These are phyloP conservation scores for Calonectria pseudoturangicola DNA, from an alignment of 2,329 filamentous ascomycete species.

Conservation along the genomic window DNA sequence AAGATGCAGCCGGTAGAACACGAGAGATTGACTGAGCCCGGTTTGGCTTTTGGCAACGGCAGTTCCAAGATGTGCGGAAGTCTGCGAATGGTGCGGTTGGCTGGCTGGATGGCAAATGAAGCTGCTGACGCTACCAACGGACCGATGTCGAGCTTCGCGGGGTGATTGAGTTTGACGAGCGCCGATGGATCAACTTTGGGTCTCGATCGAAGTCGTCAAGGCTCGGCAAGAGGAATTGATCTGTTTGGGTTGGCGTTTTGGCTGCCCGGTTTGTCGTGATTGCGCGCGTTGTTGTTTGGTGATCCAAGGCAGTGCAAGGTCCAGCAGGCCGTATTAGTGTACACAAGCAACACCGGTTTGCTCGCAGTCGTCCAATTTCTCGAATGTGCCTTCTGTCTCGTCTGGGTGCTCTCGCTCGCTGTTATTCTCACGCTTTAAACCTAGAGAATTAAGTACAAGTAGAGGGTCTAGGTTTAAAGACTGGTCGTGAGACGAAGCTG, in stretches of 20 bases:
- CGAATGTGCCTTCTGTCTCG: background rate
- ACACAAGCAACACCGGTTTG: background rate
- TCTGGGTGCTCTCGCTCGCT: constrained; percentile 16
- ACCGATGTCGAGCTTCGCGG: background rate
- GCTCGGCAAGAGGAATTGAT: background rate
- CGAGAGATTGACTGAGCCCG: constrained; percentile 27
- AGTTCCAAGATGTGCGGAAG: constrained; percentile 42
- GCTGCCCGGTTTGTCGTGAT: constrained; percentile 18
- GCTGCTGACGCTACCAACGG: background rate
- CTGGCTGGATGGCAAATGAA: background rate
- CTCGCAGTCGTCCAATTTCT: constrained; percentile 16
- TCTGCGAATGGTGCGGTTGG: constrained; percentile 10
- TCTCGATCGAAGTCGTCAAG: background rate
- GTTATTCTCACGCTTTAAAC: constrained; percentile 32
- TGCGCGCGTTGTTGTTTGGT: constrained; percentile 17
- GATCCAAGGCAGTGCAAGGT: constrained; percentile 13
- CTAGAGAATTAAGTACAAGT: constrained; percentile 33
- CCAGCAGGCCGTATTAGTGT: constrained; percentile 21
- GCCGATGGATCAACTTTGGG: background rate
- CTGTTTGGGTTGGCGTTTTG: background rate
- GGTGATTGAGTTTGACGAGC: background rate
- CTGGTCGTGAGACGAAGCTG: constrained; percentile 35
- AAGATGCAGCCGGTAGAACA: constrained; percentile 39
- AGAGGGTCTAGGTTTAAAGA: constrained; percentile 35
- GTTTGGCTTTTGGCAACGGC: constrained; percentile 43